Base-by-base conservation (phyloP, 1,284 basidiomycete genomes). In the Trichosporon sp. region DNA sequence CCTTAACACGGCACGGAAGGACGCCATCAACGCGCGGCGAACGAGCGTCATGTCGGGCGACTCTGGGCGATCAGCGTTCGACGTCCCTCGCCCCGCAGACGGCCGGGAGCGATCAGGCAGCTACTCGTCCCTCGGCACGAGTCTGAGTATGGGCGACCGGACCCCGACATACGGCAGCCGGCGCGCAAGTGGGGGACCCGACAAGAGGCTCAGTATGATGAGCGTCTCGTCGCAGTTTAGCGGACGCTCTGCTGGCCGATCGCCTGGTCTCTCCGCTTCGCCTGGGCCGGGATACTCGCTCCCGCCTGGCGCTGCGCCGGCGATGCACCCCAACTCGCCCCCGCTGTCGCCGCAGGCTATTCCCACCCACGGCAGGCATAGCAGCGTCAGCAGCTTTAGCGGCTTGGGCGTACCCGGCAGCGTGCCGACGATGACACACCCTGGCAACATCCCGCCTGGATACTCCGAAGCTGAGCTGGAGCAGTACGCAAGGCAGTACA, bases 1-100 rank as follows among this genome's bases (percentile, higher is more conserved):
- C 16, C 37, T 68, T 16, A 58, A 44, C 32, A 32, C 34, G 4
- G 66, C 64, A 14, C 58, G 58, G 25, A 56, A 44, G 21, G 59
- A 63, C 31, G 56, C 59, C n/a, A 23, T 52, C 33, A 57, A 25
- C 10, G 60, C 64, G 23, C 64, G 66, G 21, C 34, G 54, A 19
- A 16, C 37, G 11, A 57, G 37, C 34, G 59, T 37, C 44, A 54
- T 54, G 49, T 54, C 49, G 25, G 29, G 29, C 25, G 49, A 54
- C 27, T 31, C 27, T 19, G 36, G 36, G 49, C 33, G 29, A 2
- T 29, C 60, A 44, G 46, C 46, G 4, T 44, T 44, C 40, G 40
- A 44, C 40, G 40, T 21, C 8, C 40, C 40, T 2, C 40, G 40
- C 40, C 40, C 40, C 40, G 16, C n/a, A 7, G n/a, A n/a, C n/a